These are phyloP conservation scores for Penicillium lagena DNA, from an alignment of 495 filamentous ascomycete genomes.

Conservation along the genomic window DNA sequence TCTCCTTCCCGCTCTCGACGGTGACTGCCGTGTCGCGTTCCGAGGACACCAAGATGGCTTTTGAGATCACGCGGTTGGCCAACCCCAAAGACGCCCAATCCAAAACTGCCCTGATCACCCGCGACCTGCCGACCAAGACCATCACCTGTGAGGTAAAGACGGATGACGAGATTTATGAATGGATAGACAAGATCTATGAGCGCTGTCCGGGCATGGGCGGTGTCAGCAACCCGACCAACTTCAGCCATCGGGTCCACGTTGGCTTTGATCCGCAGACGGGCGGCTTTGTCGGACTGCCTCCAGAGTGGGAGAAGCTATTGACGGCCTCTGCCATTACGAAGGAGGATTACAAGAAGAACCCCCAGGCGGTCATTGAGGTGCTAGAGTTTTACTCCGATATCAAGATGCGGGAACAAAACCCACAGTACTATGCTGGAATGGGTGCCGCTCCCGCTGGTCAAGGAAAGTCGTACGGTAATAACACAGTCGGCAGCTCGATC, in stretches of 20 bases:
- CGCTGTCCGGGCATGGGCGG: conserved; percentile 96
- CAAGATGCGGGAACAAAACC: conserved; percentile 78
- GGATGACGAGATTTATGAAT: conserved; percentile 94
- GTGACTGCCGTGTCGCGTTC: conserved; percentile 80
- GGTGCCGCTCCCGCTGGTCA: conserved; percentile 48
- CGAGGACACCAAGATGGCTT: conserved; percentile 79
- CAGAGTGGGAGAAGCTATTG: conserved; percentile 93
- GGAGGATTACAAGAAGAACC: conserved; percentile 95
- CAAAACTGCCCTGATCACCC: conserved; percentile 50
- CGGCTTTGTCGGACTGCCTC: conserved; percentile 85
- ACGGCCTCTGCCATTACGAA: conserved; percentile 95
- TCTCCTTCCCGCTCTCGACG: conserved; percentile 74
- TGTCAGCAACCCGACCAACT: conserved; percentile 96
- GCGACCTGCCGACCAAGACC: conserved; percentile 73
- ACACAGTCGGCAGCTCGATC: conserved; percentile 56
- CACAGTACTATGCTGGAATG: conserved; percentile 65
- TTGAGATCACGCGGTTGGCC: conserved; percentile 76
- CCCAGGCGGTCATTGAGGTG: conserved; percentile 96
- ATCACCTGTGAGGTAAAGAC: conserved; percentile 85
- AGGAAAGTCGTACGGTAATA: conserved; percentile 24
- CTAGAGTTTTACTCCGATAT: conserved; percentile 97
- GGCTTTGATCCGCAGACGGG: conserved; percentile 93
- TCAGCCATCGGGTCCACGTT: conserved; percentile 92
- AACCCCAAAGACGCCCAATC: conserved; percentile 55
- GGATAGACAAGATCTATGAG: conserved; percentile 96